These are phyloP conservation scores for Ochetophila trinervis DNA, from an alignment of 306 rosid species.

Conservation along the genomic window DNA sequence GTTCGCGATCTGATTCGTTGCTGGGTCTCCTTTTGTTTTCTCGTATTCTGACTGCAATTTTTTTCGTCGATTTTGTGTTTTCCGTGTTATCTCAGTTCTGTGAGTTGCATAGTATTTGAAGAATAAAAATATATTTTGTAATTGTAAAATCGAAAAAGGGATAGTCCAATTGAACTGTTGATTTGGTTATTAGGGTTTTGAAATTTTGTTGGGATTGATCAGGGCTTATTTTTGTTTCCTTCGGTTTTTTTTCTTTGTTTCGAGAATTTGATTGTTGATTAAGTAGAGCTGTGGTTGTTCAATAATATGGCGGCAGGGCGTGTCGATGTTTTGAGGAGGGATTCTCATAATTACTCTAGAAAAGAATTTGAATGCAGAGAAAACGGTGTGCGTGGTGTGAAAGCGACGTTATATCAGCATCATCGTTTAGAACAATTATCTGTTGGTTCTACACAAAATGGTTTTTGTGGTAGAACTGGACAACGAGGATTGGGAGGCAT, in stretches of 20 bases:
- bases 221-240: constrained; percentile 20
- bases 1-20: constrained; percentile 16
- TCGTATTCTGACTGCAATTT: not conserved
- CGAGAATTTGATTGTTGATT: constrained; percentile 41
- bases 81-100: not conserved
- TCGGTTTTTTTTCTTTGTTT: constrained; percentile 18
- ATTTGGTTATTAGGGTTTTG: constrained; percentile 30
- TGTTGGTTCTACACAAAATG: constrained; percentile 10
- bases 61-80: not conserved
- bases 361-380: constrained; percentile 32
- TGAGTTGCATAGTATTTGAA: not conserved
- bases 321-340: constrained; percentile 50
- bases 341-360: constrained; percentile 29
- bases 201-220: constrained; percentile 3
- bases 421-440: not conserved
- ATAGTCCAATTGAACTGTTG: constrained; percentile 3
- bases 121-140: too few species aligned
- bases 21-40: constrained; percentile 14
- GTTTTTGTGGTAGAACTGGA: constrained; percentile 25
- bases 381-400: constrained; percentile 23
- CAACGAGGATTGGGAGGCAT: constrained; percentile 31
- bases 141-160: too few species aligned
- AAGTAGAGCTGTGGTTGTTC: constrained; percentile 51
- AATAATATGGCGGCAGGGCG: constrained; percentile 80
- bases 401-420: not conserved